Conservation (phyloP, 768 basidiomycete genomes). For the Suillus subalutaceus region DNA sequence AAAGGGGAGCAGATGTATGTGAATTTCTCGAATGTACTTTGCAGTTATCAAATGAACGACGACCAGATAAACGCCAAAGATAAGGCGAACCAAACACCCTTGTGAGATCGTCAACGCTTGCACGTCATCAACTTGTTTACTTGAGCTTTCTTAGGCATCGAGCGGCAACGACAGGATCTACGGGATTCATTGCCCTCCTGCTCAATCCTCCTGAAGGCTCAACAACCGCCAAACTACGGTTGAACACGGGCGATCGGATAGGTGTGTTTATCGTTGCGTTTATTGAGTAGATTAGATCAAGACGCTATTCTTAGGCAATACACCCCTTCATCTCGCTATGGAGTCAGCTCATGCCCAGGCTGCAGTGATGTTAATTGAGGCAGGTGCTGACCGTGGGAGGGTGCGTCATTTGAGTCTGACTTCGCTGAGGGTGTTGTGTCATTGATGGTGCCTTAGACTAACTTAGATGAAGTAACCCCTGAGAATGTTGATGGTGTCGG, state of each 20-base stretch:
- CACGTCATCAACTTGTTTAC: conserved; percentile 5
- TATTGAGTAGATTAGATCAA: not conserved
- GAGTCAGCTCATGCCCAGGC: conserved; percentile 93
- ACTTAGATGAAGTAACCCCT: conserved; percentile 83
- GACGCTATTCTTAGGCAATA: conserved; percentile 67
- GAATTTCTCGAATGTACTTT: conserved; percentile 29
- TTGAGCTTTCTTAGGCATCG: conserved; percentile 65
- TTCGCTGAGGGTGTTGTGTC: not conserved
- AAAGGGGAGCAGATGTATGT: conserved; percentile 90
- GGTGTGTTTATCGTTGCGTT: conserved; percentile 43
- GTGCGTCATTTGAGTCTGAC: conserved; percentile 47
- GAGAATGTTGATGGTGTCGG: conserved; percentile 91
- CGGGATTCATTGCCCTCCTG: conserved; percentile 86
- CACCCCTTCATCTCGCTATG: conserved; percentile 95
- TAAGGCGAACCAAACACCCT: conserved; percentile 88
- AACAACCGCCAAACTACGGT: conserved; percentile 61
- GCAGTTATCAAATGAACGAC: conserved; percentile 32
- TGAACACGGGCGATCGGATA: conserved; percentile 85
- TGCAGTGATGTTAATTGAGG: conserved; percentile 90
- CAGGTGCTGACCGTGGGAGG: conserved; percentile 89
- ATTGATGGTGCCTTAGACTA: conserved; percentile 51
- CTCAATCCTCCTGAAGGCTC: conserved; percentile 78
- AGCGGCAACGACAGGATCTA: conserved; percentile 93
- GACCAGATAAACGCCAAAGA: conserved; percentile 91
- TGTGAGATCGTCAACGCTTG: conserved; percentile 54